Conservation (phyloP, 768 basidiomycete species). For the Lactarius hengduanensis region DNA sequence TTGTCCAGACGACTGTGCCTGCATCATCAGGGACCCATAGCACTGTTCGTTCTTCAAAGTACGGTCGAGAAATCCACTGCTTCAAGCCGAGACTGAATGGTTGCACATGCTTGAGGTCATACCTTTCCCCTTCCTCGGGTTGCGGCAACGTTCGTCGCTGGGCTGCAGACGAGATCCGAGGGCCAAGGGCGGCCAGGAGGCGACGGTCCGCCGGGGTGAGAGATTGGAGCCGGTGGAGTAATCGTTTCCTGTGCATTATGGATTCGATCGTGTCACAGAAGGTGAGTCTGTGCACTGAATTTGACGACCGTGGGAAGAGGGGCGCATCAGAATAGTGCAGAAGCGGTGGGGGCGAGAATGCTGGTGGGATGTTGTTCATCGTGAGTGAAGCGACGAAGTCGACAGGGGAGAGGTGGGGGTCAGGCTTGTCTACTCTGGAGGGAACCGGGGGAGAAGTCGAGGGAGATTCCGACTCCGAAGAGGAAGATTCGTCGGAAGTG, state of each 20-base stretch:
- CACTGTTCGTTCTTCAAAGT: slow-evolving; percentile 25
- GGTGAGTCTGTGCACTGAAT: slow-evolving; percentile 40
- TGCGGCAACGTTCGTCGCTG: slow-evolving; percentile 32
- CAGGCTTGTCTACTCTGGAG: background rate
- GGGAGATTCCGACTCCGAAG: slow-evolving; percentile 32
- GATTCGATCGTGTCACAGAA: slow-evolving; percentile 43
- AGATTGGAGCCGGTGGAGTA: slow-evolving; percentile 46
- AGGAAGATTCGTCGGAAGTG: slow-evolving; percentile 25
- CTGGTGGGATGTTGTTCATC: slow-evolving; percentile 44
- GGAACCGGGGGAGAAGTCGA: slow-evolving; percentile 16
- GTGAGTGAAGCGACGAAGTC: slow-evolving; percentile 43
- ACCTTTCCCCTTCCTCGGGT: slow-evolving; percentile 33
- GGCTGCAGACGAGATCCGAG: slow-evolving; percentile 34
- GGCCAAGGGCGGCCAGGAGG: slow-evolving; percentile 45
- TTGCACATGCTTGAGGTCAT: slow-evolving; percentile 34
- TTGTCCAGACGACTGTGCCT: slow-evolving; percentile 22
- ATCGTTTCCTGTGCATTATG: slow-evolving; percentile 47
- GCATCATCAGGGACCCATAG: slow-evolving; percentile 22
- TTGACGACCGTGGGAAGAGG: slow-evolving; percentile 54
- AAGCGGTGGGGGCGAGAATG: slow-evolving; percentile 47
- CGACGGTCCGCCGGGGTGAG: slow-evolving; percentile 42
- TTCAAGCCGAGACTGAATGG: slow-evolving; percentile 33
- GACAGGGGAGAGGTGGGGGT: slow-evolving; percentile 36
- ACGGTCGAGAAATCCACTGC: slow-evolving; percentile 25
- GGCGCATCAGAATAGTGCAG: slow-evolving; percentile 36